Percentiles rank a stretch among this genome's conserved stretches.
Conservation (phyloP, 352 stramenopile species). For the Phytophthora colocasiae region DNA sequence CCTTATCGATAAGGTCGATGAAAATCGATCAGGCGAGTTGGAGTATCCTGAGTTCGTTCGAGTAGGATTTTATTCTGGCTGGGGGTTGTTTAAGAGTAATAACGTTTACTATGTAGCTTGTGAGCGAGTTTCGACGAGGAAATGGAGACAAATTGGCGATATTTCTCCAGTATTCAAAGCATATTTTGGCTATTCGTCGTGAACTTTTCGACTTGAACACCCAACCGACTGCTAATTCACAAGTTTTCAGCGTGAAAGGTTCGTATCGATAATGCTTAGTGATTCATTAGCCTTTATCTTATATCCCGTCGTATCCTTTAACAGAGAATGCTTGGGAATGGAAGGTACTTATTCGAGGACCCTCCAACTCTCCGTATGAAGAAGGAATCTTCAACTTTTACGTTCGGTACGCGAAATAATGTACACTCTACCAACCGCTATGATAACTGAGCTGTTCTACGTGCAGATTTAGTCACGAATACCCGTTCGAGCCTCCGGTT, state of each 20-base stretch:
- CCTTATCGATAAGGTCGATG: slow-evolving; percentile 77
- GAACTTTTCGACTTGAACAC: slow-evolving; percentile 49
- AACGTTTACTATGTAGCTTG: slow-evolving; percentile 41
- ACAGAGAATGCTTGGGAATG: slow-evolving; percentile 66
- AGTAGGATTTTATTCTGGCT: slow-evolving; percentile 28
- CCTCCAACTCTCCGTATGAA: slow-evolving; percentile 53
- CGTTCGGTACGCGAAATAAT: slow-evolving; percentile 31
- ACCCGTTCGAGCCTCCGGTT: slow-evolving; percentile 60
- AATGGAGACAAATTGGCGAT: slow-evolving; percentile 64
- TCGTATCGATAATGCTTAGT: neutral
- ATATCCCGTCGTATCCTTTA: neutral
- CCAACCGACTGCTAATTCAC: slow-evolving; percentile 38
- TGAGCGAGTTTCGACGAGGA: slow-evolving; percentile 67
- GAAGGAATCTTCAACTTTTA: slow-evolving; percentile 53
- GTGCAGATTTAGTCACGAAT: slow-evolving; percentile 57
- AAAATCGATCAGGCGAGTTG: slow-evolving; percentile 72
- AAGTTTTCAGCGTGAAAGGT: slow-evolving; percentile 55
- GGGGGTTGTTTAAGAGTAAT: neutral
- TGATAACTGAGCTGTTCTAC: neutral
- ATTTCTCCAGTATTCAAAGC: slow-evolving; percentile 75
- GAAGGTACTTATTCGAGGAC: slow-evolving; percentile 43
- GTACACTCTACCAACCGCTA: neutral
- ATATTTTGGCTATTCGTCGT: slow-evolving; percentile 55
- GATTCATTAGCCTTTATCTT: neutral
- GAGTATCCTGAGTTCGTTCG: slow-evolving; percentile 77